Percentiles rank a stretch among this genome's conserved stretches.
Evolutionary conservation across 2,329 filamentous ascomycete species (phyloP).

Genomic region (Arthrobotrys iridis): DNA sequence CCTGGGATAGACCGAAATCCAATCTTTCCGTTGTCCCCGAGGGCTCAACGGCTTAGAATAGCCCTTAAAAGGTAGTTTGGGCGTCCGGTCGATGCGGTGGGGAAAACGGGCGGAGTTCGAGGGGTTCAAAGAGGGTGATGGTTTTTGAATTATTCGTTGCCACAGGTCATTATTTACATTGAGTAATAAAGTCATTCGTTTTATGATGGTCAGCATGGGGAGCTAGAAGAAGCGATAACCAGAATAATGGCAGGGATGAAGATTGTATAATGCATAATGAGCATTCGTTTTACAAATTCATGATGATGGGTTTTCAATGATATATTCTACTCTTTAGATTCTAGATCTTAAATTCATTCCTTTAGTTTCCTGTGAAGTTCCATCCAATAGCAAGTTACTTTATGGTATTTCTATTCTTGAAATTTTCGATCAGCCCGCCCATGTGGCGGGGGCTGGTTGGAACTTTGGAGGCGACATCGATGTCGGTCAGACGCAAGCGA

Average conservation of each 20-base stretch:
- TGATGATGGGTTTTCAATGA: background rate
- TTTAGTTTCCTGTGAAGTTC: too few species aligned
- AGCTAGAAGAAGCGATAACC: background rate
- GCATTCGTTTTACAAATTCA: background rate
- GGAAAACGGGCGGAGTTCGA: background rate
- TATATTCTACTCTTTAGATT: too few species aligned
- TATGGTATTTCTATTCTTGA: background rate
- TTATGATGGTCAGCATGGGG: background rate
- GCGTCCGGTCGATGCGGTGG: too few species aligned
- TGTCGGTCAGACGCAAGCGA: too few species aligned
- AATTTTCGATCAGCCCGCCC: background rate
- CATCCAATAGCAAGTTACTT: too few species aligned
- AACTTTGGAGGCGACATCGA: too few species aligned
- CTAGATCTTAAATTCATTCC: too few species aligned
- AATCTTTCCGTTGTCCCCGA: slow-evolving; percentile 46
- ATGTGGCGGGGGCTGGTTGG: too few species aligned
- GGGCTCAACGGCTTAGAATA: background rate
- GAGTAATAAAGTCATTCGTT: background rate
- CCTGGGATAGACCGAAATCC: slow-evolving; percentile 72
- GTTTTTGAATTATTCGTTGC: background rate
- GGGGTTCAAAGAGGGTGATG: background rate
- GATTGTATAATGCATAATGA: slow-evolving; percentile 9
- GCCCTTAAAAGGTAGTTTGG: background rate
- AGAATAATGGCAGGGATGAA: too few species aligned
- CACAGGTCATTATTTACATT: background rate